phyloP scores from a whole-genome alignment of 352 stramenopile genomes.

The Phytophthora cactorum region DNA sequence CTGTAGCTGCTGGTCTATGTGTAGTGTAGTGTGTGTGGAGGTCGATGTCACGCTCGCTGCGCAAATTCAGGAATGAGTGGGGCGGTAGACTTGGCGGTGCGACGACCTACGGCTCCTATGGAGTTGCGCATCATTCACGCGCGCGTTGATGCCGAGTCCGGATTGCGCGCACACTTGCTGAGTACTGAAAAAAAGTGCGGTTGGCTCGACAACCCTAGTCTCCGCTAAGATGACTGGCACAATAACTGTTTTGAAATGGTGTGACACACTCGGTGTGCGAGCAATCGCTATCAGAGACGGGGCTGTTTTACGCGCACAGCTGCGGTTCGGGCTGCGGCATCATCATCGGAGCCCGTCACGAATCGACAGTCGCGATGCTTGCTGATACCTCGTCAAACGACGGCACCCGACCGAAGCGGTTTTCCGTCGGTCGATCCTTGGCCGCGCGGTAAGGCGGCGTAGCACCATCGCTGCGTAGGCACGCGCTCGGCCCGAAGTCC shows the following conservation, averaged over 20 bases:
- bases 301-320: slow-evolving; percentile 12
- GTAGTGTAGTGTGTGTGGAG: background rate
- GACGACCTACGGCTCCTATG: background rate
- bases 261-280: slow-evolving; percentile 24
- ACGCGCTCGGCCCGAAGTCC: too few relatives aligned
- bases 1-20: slow-evolving; percentile 1
- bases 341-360: slow-evolving; percentile 12
- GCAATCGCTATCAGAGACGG: slow-evolving; percentile 12
- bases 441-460: too few relatives aligned
- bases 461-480: too few relatives aligned
- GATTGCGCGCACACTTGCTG: slow-evolving; percentile 26
- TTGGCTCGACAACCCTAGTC: slow-evolving; percentile 25
- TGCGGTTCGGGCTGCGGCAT: slow-evolving; percentile 1
- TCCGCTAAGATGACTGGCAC: slow-evolving; percentile 8
- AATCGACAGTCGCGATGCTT: background rate
- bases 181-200: slow-evolving; percentile 21
- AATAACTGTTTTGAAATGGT: background rate
- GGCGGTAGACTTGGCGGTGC: background rate
- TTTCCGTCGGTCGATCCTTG: too few relatives aligned
- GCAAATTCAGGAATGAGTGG: slow-evolving; percentile 37
- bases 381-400: background rate
- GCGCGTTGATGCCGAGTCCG: slow-evolving; percentile 9
- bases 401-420: too few relatives aligned
- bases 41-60: slow-evolving; percentile 22
- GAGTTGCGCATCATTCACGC: slow-evolving; percentile 8